A percentile compares a stretch with the other conserved stretches of the same genome.
These are phyloP conservation scores for Podospora pseudoanserina DNA, from an alignment of 495 filamentous ascomycete genomes.

Conservation along the genomic window DNA sequence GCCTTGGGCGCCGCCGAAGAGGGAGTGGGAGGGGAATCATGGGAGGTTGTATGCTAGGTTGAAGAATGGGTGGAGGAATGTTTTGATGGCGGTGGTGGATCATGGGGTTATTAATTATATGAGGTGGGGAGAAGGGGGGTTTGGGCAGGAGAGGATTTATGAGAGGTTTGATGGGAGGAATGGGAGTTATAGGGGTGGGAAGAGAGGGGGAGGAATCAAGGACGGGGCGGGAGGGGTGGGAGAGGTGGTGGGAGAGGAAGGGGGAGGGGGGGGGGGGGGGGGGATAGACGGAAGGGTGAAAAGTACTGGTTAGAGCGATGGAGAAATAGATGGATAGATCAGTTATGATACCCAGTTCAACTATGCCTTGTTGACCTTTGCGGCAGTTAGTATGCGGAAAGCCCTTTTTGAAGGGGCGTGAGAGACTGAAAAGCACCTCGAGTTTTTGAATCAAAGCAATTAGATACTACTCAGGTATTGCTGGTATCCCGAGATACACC, in stretches of 20 bases:
- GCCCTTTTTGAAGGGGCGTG: no score
- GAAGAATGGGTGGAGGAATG: slow-evolving; percentile 80
- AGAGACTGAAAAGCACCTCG: no score
- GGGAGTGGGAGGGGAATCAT: slow-evolving; percentile 45
- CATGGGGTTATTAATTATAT: slow-evolving; percentile 86
- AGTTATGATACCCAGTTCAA: not conserved
- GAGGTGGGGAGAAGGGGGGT: slow-evolving; percentile 71
- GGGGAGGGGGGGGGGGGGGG: not conserved
- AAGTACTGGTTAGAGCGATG: not conserved
- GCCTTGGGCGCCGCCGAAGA: slow-evolving; percentile 58
- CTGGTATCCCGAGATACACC: no score
- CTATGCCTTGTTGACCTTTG: not conserved
- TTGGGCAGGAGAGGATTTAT: slow-evolving; percentile 71
- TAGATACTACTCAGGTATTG: no score
- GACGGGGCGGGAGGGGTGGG: slow-evolving; percentile 17
- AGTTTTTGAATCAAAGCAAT: no score
- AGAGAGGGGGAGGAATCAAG: slow-evolving; percentile 36
- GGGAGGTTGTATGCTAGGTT: slow-evolving; percentile 58
- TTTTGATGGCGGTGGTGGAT: slow-evolving; percentile 83
- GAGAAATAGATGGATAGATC: not conserved
- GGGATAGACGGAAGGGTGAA: not conserved
- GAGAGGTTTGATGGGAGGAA: slow-evolving; percentile 42
- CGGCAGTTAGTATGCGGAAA: no score
- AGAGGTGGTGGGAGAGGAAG: slow-evolving; percentile 4
- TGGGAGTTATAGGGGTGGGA: slow-evolving; percentile 38